A percentile compares a stretch with the other conserved stretches of the same genome.
Conservation (phyloP, 2,329 filamentous ascomycete species). For the Sporothrix globosa region DNA sequence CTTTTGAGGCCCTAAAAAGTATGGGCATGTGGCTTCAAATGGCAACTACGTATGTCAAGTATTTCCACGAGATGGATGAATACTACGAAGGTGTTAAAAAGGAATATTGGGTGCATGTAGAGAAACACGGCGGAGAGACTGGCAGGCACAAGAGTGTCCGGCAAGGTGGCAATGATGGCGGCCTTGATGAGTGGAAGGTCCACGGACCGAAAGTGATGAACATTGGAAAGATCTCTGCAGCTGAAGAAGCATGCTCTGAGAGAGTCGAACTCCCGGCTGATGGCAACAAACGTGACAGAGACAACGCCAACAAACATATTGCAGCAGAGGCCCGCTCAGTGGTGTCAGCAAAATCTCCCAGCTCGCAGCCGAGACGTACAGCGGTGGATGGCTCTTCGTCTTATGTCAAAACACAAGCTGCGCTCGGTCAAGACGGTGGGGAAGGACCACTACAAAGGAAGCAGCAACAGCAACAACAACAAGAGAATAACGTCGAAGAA, state of each 20-base stretch:
- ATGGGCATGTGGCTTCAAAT: constrained; percentile 59
- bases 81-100: constrained; percentile 57
- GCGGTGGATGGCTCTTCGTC: background rate
- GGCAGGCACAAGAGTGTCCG: constrained; percentile 46
- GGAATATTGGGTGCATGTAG: constrained; percentile 49
- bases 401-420: background rate
- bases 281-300: constrained; percentile 40
- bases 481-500: constrained; percentile 17
- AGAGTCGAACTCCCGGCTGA: constrained; percentile 40
- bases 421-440: background rate
- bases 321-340: background rate
- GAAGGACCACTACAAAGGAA: constrained; percentile 26
- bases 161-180: constrained; percentile 52
- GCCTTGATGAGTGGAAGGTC: constrained; percentile 58
- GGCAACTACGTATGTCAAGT: constrained; percentile 59
- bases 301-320: constrained; percentile 42
- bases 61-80: constrained; percentile 56
- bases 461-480: constrained; percentile 4
- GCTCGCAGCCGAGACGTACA: background rate
- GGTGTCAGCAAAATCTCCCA: background rate
- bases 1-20: constrained; percentile 54
- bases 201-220: constrained; percentile 48
- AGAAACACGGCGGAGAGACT: constrained; percentile 33
- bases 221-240: constrained; percentile 48
- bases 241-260: constrained; percentile 40